These are phyloP conservation scores for Pichia nanzhaoensis DNA, from an alignment of 805 yeast genomes.

Conservation along the genomic window DNA sequence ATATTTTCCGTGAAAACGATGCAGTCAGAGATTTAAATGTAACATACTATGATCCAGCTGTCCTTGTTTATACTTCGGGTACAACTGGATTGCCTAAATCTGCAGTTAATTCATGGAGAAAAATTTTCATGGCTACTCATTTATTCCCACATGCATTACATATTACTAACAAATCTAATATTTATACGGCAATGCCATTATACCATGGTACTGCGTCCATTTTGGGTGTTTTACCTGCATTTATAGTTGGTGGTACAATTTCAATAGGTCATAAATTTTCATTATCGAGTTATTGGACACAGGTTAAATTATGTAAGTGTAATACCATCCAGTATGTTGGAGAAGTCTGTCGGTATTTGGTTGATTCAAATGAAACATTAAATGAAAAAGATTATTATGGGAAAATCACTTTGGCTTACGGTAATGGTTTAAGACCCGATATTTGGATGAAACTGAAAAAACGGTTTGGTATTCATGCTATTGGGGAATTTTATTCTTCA, in stretches of 20 bases:
- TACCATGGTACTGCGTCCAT: slow-evolving; percentile 93
- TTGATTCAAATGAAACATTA: slow-evolving; percentile 34
- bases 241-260: slow-evolving; percentile 60
- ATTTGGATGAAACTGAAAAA: slow-evolving; percentile 78
- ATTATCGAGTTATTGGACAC: slow-evolving; percentile 83
- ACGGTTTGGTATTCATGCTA: slow-evolving; percentile 63
- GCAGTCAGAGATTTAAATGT: slow-evolving; percentile 51
- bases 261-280: slow-evolving; percentile 79
- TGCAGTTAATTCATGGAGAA: slow-evolving; percentile 89
- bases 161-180: slow-evolving; percentile 45
- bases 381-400: slow-evolving; percentile 23
- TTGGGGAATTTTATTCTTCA: slow-evolving; percentile 91
- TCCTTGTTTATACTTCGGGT: slow-evolving; percentile 84
- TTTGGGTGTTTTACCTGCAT: slow-evolving; percentile 65
- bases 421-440: slow-evolving; percentile 86
- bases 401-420: slow-evolving; percentile 63
- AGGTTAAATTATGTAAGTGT: slow-evolving; percentile 61
- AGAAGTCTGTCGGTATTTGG: slow-evolving; percentile 82
- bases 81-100: slow-evolving; percentile 94
- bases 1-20: slow-evolving; percentile 50
- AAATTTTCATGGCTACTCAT: slow-evolving; percentile 62
- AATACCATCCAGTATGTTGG: slow-evolving; percentile 92
- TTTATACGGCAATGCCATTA: slow-evolving; percentile 90
- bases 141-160: slow-evolving; percentile 66
- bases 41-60: slow-evolving; percentile 54